Evolutionary conservation across 495 filamentous ascomycete species (phyloP).

Genomic region (Hypoxylon subgilvum): DNA sequence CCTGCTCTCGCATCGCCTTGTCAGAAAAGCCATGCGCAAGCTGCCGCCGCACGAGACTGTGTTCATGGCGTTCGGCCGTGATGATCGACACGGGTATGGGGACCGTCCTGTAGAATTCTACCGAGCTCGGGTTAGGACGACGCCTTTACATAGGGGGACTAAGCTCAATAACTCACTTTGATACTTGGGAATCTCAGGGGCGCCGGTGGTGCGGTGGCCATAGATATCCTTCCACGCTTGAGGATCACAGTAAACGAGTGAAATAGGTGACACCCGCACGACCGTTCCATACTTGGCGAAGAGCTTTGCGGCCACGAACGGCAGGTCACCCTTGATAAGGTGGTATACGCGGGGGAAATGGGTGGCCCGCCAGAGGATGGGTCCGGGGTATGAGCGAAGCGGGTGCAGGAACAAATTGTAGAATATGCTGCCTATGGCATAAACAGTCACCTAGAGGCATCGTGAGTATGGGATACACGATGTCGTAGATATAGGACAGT

Average conservation of each 20-base stretch:
- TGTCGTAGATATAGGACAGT: too few species aligned
- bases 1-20: slow-evolving; percentile 53
- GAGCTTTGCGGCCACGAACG: slow-evolving; percentile 50
- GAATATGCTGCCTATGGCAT: slow-evolving; percentile 28
- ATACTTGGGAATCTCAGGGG: slow-evolving; percentile 44
- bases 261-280: slow-evolving; percentile 61
- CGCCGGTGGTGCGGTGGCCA: slow-evolving; percentile 47
- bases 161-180: slow-evolving; percentile 30
- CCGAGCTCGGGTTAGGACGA: background rate
- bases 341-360: slow-evolving; percentile 42
- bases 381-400: slow-evolving; percentile 57
- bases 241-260: slow-evolving; percentile 56
- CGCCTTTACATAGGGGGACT: background rate
- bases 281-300: slow-evolving; percentile 59
- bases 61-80: slow-evolving; percentile 46
- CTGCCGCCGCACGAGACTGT: slow-evolving; percentile 51
- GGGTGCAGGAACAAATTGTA: slow-evolving; percentile 61
- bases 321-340: slow-evolving; percentile 44
- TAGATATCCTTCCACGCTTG: slow-evolving; percentile 64
- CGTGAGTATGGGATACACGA: too few species aligned
- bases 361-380: slow-evolving; percentile 49
- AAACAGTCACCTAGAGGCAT: slow-evolving; percentile 18
- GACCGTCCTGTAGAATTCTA: slow-evolving; percentile 41
- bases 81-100: slow-evolving; percentile 41
- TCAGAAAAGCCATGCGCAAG: slow-evolving; percentile 63